Evolutionary conservation across 108 stramenopile genomes (phyloP).

Genomic region (Pinguiococcus pyrenoidosus): DNA sequence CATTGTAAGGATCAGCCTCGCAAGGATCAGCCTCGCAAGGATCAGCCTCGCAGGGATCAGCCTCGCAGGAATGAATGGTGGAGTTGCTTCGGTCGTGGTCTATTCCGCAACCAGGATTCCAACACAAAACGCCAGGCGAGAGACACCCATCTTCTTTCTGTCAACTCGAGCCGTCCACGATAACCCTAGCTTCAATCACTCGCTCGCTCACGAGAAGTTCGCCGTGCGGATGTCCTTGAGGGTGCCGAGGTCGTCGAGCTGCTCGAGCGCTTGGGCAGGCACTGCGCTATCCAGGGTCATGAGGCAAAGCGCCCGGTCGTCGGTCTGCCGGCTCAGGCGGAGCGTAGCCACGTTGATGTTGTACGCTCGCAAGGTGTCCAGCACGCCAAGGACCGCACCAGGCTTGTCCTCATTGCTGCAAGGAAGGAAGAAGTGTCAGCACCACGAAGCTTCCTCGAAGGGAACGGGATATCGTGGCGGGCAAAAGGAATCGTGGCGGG

Average conservation of each 20-base stretch:
- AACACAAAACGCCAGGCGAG: too few species aligned
- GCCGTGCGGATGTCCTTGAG: neutral
- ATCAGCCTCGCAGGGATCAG: too few species aligned
- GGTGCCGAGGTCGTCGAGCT: constrained; percentile 10
- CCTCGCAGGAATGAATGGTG: too few species aligned
- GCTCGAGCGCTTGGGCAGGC: constrained; percentile 8
- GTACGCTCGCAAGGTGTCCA: constrained; percentile 21
- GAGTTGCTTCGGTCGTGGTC: too few species aligned
- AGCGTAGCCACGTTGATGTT: constrained; percentile 25
- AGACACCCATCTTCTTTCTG: too few species aligned
- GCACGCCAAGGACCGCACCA: constrained; percentile 26
- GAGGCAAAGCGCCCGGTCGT: constrained; percentile 27
- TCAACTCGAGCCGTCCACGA: too few species aligned
- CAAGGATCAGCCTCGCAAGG: too few species aligned
- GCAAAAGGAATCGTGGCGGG: neutral
- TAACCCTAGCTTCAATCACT: too few species aligned
- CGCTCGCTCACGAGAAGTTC: too few species aligned
- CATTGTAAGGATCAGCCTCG: too few species aligned
- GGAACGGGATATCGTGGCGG: neutral
- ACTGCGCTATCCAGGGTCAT: constrained; percentile 25
- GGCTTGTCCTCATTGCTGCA: constrained; percentile 32
- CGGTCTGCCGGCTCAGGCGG: constrained; percentile 24
- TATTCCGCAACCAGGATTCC: too few species aligned
- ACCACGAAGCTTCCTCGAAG: neutral
- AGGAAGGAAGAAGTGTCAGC: neutral